A percentile compares a stretch with the other conserved stretches of the same genome.
Conservation (phyloP, 2,329 filamentous ascomycete species). For the Blumeria hordei region DNA sequence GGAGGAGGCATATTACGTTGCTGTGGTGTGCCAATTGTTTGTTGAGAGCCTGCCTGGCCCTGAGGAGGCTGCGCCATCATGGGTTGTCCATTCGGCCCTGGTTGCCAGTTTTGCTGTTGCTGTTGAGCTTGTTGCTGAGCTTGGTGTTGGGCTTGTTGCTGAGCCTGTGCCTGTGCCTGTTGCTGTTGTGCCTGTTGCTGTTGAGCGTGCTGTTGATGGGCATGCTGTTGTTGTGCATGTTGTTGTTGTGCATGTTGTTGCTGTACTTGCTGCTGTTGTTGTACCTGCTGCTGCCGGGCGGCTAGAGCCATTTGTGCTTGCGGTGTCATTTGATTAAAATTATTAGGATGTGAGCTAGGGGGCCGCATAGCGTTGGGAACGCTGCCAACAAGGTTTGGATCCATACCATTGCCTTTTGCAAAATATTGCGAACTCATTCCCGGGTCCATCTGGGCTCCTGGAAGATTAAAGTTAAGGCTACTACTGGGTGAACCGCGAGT, state of each 20-base stretch:
- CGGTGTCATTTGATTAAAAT: constrained; percentile 24
- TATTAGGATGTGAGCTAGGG: constrained; percentile 40
- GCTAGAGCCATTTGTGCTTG: constrained; percentile 24
- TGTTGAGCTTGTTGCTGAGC: constrained; percentile 2
- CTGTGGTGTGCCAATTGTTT: constrained; percentile 35
- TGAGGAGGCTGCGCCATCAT: constrained; percentile 23
- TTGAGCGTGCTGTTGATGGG: constrained; percentile 17
- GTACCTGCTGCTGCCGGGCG: constrained; percentile 20
- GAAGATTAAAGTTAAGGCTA: constrained; percentile 35
- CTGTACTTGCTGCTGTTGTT: not conserved
- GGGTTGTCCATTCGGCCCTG: constrained; percentile 15
- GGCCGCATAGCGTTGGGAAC: constrained; percentile 44
- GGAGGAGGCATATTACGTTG: constrained; percentile 47
- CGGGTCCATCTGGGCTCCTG: constrained; percentile 31
- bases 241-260: not conserved
- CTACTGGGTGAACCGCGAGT: constrained; percentile 41
- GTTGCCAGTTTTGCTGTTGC: constrained; percentile 13
- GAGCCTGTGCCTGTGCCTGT: constrained; percentile 17
- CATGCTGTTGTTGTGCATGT: constrained; percentile 9
- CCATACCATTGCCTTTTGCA: constrained; percentile 27
- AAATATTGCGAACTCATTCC: constrained; percentile 35
- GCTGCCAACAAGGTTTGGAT: constrained; percentile 28
- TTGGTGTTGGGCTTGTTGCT: not conserved
- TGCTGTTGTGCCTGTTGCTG: constrained; percentile 19
- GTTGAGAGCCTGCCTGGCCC: constrained; percentile 14